These are phyloP conservation scores for Extremus antarcticus DNA, from an alignment of 495 filamentous ascomycete genomes.

Conservation along the genomic window DNA sequence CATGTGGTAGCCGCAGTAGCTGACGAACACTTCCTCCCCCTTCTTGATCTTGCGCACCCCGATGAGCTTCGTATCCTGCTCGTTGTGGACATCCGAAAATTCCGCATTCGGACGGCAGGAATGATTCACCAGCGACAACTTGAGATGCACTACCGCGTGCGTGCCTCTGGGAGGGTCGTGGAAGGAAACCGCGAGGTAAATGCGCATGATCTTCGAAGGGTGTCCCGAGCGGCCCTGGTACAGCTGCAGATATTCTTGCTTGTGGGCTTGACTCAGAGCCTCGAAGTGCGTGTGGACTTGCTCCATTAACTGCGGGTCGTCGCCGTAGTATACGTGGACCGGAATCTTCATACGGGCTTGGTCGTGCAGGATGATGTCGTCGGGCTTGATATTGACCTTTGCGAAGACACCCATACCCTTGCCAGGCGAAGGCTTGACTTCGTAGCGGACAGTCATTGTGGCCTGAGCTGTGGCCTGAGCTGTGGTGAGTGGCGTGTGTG, in stretches of 20 bases:
- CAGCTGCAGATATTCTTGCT: background rate
- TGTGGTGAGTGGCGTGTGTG: too few species aligned
- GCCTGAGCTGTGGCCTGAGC: too few species aligned
- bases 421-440: background rate
- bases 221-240: background rate
- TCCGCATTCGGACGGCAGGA: background rate
- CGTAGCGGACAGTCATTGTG: background rate
- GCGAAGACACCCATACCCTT: constrained; percentile 33
- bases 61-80: background rate
- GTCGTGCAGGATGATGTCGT: constrained; percentile 15
- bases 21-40: background rate
- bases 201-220: background rate
- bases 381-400: constrained; percentile 17
- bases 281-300: background rate
- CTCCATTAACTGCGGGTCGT: too few species aligned
- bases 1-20: background rate
- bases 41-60: background rate
- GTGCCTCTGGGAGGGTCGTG: background rate
- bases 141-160: background rate
- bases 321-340: background rate
- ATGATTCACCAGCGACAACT: background rate
- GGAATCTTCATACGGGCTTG: background rate
- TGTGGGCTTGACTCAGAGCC: background rate
- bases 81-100: background rate
- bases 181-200: background rate